Base-by-base conservation (phyloP, 495 filamentous ascomycete genomes). In the Xylaria nigripes region DNA sequence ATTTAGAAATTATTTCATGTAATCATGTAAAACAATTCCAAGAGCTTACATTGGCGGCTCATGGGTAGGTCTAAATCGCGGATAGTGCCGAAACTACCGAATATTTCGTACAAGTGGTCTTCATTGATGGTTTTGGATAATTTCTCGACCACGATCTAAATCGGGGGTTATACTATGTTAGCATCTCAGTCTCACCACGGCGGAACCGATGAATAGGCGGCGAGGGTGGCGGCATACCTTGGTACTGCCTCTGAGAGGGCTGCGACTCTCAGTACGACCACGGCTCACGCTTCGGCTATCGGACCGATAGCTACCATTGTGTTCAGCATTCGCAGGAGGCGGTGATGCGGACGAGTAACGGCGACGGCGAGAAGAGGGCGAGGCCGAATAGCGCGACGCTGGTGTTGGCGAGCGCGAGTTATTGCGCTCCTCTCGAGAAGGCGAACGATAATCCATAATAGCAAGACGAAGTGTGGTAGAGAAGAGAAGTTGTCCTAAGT, bases 71-170 rank as follows among this genome's bases (percentile, higher is more conserved):
- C 90, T 15, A 99, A 65, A 53, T 89, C 84, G 55, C 84, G 77
- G 55, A 99, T 96, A 7, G 81, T 76, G 27, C 93, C 93, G 70
- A 92, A 99, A 36, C 78, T 75, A 16, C 86, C 86, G 66, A 99
- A 99, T 48, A 99, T 95, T 61, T 99, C 93, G 36, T 80, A 79
- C 7, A 99, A 76, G 64, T 97, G 92, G 23, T 76, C 79, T 59
- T 90, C 89, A 48, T 86, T 91, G 59, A 99, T 84, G 66, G 96
- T 99, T 64, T 95, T 96, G 4, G 92, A 94, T 61, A 98, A 78
- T 64, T 93, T 94, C 72, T 98, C 94, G 29, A 97, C 85, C 15
- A 97, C 89, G 55, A 98, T 90, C 89, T 97, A 61, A 3, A 51
- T 18, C 21, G 1, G 2, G n/a, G 2, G 19, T 30, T 29, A 38